Evolutionary conservation across 2,329 filamentous ascomycete genomes (phyloP).

Genomic region (Talaromyces sp.): DNA sequence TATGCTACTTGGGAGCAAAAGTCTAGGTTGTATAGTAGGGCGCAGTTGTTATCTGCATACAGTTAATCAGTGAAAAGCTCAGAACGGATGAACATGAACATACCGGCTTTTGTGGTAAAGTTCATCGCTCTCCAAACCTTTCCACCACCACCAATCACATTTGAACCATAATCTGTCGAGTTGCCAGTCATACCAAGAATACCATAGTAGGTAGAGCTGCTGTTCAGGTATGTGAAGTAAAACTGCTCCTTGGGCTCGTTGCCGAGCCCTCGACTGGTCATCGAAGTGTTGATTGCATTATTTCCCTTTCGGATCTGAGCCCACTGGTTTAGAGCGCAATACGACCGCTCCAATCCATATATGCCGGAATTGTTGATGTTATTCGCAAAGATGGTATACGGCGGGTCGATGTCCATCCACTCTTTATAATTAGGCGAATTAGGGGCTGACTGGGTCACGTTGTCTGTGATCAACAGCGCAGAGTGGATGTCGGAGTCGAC

Average conservation of each 20-base stretch:
- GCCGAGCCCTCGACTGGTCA: slow-evolving; percentile 64
- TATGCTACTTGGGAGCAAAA: slow-evolving; percentile 90
- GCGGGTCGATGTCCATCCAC: slow-evolving; percentile 56
- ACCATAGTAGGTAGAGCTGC: slow-evolving; percentile 65
- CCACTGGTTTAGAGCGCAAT: slow-evolving; percentile 68
- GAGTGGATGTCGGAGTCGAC: slow-evolving; percentile 80
- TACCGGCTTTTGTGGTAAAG: slow-evolving; percentile 77
- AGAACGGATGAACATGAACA: slow-evolving; percentile 19
- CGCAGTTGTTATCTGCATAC: slow-evolving; percentile 69
- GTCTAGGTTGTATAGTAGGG: slow-evolving; percentile 76
- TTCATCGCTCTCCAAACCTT: slow-evolving; percentile 65
- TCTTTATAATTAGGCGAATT: slow-evolving; percentile 46
- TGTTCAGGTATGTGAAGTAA: slow-evolving; percentile 69
- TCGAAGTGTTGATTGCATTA: slow-evolving; percentile 54
- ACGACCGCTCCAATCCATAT: slow-evolving; percentile 70
- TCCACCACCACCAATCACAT: slow-evolving; percentile 65
- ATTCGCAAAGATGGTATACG: slow-evolving; percentile 73
- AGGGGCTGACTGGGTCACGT: slow-evolving; percentile 50
- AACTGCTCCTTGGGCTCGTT: slow-evolving; percentile 81
- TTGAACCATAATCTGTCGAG: slow-evolving; percentile 49
- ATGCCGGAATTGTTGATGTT: slow-evolving; percentile 56
- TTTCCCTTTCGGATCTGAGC: slow-evolving; percentile 61
- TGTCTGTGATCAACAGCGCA: slow-evolving; percentile 72
- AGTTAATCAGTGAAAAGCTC: background rate
- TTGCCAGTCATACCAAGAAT: slow-evolving; percentile 63